These are phyloP conservation scores for Lentinula boryana DNA, from an alignment of 768 basidiomycete genomes.

Conservation along the genomic window DNA sequence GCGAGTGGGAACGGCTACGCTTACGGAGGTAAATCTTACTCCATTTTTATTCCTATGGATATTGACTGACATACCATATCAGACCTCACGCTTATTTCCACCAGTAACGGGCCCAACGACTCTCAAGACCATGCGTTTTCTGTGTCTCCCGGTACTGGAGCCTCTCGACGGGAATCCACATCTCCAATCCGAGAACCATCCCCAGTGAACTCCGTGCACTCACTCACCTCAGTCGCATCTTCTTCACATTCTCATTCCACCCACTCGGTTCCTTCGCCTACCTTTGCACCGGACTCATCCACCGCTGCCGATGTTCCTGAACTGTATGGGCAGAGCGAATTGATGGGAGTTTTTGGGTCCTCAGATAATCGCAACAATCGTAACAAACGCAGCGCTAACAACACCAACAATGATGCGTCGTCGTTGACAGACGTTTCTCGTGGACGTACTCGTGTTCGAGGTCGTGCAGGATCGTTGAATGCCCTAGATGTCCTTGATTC, in stretches of 20 bases:
- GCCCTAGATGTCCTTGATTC: background rate
- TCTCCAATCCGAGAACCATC: background rate
- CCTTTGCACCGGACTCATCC: conserved; percentile 65
- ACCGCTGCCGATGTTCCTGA: conserved; percentile 26
- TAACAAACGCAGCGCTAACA: background rate
- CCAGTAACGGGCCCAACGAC: background rate
- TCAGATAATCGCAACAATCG: background rate
- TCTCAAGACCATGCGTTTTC: background rate
- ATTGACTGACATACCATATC: too few species aligned
- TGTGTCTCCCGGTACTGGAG: background rate
- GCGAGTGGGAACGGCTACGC: background rate
- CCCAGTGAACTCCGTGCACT: background rate
- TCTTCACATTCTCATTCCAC: background rate
- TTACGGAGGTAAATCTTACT: background rate
- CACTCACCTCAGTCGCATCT: background rate
- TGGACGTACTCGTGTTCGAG: background rate
- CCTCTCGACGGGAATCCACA: background rate
- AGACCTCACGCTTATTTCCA: too few species aligned
- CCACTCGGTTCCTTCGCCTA: conserved; percentile 28
- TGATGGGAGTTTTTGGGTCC: conserved; percentile 37
- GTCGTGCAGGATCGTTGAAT: background rate
- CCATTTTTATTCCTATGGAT: background rate
- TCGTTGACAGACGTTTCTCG: background rate
- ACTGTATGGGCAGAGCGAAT: conserved; percentile 16
- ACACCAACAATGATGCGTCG: background rate